Conservation (phyloP, 1,284 basidiomycete genomes). For the Ustilago shanxiensis region DNA sequence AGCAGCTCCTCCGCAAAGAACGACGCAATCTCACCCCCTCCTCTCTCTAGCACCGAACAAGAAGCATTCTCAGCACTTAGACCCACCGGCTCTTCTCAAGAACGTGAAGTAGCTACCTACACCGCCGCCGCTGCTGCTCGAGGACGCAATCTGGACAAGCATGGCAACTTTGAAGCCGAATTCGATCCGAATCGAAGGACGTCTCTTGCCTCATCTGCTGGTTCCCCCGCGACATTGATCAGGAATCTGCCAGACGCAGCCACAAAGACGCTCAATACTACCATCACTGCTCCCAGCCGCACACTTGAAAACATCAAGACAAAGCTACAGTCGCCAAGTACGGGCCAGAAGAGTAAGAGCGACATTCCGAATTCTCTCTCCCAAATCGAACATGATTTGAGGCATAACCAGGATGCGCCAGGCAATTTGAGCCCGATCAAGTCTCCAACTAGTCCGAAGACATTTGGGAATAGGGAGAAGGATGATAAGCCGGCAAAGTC, state of each 20-base stretch:
- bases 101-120: constrained; percentile 22
- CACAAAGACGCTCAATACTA: constrained; percentile 20
- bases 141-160: constrained; percentile 17
- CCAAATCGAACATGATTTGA: constrained; percentile 30
- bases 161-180: constrained; percentile 23
- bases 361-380: constrained; percentile 25
- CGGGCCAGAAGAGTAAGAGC: constrained; percentile 39
- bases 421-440: constrained; percentile 15
- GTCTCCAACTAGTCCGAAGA: background rate
- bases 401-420: constrained; percentile 25
- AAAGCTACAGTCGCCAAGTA: constrained; percentile 37
- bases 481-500: background rate
- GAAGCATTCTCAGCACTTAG: constrained; percentile 23
- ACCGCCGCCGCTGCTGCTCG: constrained; percentile 32
- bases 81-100: constrained; percentile 10
- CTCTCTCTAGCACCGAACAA: constrained; percentile 10
- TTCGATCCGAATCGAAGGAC: constrained; percentile 15
- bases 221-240: constrained; percentile 21
- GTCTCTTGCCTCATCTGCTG: constrained; percentile 7
- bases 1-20: background rate
- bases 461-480: background rate
- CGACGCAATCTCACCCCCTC: constrained; percentile 6
- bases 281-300: constrained; percentile 24
- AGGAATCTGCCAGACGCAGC: constrained; percentile 36
- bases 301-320: constrained; percentile 37